Base-by-base conservation (phyloP, 1,284 basidiomycete genomes). In the Tilletiaria anomala region DNA sequence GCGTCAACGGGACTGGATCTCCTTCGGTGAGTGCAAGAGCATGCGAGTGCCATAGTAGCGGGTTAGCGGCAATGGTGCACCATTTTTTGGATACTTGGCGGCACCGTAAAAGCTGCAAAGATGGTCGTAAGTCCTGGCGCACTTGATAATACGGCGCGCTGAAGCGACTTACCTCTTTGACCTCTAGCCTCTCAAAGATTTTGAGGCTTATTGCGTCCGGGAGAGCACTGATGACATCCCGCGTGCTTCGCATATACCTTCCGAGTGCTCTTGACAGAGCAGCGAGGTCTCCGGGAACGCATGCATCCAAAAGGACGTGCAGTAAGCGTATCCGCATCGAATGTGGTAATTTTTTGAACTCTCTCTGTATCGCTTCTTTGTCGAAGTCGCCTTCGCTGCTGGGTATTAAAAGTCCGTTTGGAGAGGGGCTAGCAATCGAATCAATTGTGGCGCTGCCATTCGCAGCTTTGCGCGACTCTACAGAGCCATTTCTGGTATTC, bases 221-320 rank as follows among this genome's bases (percentile, higher is more conserved):
- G 14, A 91, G 72, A 35, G 75, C 73, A 10, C 80, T 80, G 26
- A 89, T 70, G 39, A 89, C 74, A 56, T 89, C 87, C 55, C 81
- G 82, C 5, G 82, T 81, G 17, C 78, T 78, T 52, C 75, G 77
- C 35, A 77, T 75, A 53, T 87, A 86, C 65, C 82, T 82, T 64
- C 87, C 77, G 15, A 91, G 74, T 4, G 85, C 44, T 15, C 41
- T 43, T 2, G 43, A 39, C 48, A 63, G 53, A 20, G 41, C 26
- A 1, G 44, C 44, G 18, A 61, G 50, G 33, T 64, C 61, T 11
- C 50, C 56, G 8, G 54, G 53, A 15, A 55, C 39, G 35, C 54
- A 52, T 16, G 54, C 52, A 23, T 50, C 43, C 11, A 61, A 41
- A 15, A 59, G 43, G 43, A 59, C 54, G 34, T 47, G 35, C 5